These are phyloP conservation scores for Carallia brachiata DNA, from an alignment of 345 rosid species.

Conservation along the genomic window DNA sequence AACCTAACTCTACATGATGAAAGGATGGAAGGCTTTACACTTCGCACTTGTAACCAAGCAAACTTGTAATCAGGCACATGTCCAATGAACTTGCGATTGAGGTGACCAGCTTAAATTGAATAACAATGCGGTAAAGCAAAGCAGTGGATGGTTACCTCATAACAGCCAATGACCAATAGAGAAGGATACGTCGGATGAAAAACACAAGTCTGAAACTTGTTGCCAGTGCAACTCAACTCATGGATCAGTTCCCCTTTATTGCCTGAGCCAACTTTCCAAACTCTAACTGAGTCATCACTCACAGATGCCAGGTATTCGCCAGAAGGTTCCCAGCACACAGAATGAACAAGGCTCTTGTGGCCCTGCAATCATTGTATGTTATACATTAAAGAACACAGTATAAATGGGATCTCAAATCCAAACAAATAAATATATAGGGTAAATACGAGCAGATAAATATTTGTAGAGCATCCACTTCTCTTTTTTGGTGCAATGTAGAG, in stretches of 20 bases:
- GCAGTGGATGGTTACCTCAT: conserved; percentile 42
- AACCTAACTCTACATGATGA: too few species aligned
- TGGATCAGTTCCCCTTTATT: conserved; percentile 35
- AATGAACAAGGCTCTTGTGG: conserved; percentile 45
- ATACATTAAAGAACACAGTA: too few species aligned
- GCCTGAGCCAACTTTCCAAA: conserved; percentile 52
- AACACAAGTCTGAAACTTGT: conserved; percentile 45
- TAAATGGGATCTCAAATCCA: too few species aligned
- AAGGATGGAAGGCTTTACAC: too few species aligned
- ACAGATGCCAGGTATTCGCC: conserved; percentile 64
- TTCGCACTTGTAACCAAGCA: too few species aligned
- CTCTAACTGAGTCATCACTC: conserved; percentile 61
- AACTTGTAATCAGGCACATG: too few species aligned
- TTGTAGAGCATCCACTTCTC: too few species aligned
- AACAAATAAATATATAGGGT: too few species aligned
- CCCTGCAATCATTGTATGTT: conserved; percentile 34
- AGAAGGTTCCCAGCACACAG: conserved; percentile 58
- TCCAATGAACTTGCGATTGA: not conserved
- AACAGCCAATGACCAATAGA: conserved; percentile 52
- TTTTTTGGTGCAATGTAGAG: too few species aligned
- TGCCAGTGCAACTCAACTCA: conserved; percentile 43
- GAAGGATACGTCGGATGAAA: conserved; percentile 52
- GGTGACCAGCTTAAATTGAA: conserved; percentile 2
- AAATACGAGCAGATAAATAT: too few species aligned
- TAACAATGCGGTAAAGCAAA: conserved; percentile 2